Base-by-base conservation (phyloP, 202 grass and related monocot species). In the Hordeum pubiflorum region DNA sequence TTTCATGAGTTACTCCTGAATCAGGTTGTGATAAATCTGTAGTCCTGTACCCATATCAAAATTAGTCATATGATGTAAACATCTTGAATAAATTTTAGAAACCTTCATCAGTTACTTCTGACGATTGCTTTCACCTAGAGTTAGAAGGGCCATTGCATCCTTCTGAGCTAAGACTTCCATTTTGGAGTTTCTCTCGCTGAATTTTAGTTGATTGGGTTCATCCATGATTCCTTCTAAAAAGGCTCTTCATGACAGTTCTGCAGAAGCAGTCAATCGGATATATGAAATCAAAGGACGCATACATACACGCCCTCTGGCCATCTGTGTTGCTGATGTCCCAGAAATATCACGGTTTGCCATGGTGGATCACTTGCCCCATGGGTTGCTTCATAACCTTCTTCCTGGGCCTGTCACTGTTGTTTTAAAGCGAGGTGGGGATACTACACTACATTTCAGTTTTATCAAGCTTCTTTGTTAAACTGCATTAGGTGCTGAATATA, bases 251-350 rank as follows among this genome's bases (percentile, higher is more conserved):
- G 61, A 37, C 92, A 98, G 95, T 81, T 98, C 95, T 86, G 84
- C 86, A 48, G 90, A 88, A 76, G 90, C 92, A 69, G 86, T 93
- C 39, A 95, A 94, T 55, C 76, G 65, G 72, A 98, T 98, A 59
- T 98, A 95, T 80, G 88, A 94, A 68, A 98, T 95, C 71, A 98
- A 98, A 95, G 95, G 92, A 12, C 92, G 92, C 37, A 60, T 85
- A 32, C 82, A 89, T 64, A 93, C 90, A 39, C 89, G 82, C 36
- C 95, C 95, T 78, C 65, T 95, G 64, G 92, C 95, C 44, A 93
- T 98, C 72, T 98, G 86, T 87, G 92, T 93, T 86, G 90, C 86
- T 79, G 95, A 93, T 86, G 92, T 98, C 18, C 86, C 83, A 44
- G 88, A 93, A 79, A 91, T 98, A 84, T 85, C 92, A 52, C 76